Percentiles rank a stretch among this genome's conserved stretches.
These are phyloP conservation scores for Microcyclospora tardicrescens DNA, from an alignment of 2,329 filamentous ascomycete species.

Conservation along the genomic window DNA sequence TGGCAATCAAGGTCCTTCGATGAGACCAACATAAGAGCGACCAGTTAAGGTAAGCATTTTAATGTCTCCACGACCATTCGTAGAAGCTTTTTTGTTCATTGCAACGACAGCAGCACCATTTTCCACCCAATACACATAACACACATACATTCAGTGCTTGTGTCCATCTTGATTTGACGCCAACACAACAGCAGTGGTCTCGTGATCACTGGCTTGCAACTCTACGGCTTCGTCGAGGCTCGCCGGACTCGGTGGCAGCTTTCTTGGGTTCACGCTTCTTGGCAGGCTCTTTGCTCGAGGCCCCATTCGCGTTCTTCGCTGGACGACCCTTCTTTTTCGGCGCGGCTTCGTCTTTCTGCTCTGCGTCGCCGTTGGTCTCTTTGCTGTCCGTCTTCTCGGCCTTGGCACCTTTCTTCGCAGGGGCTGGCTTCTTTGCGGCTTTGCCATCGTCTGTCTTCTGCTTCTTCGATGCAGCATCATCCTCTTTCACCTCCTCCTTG, in stretches of 20 bases:
- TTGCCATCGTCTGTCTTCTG: conserved; percentile 14
- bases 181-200: no score
- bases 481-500: conserved; percentile 14
- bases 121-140: no score
- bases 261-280: conserved; percentile 37
- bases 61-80: no score
- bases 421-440: conserved; percentile 6
- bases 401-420: conserved; percentile 17
- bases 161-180: no score
- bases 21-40: no score
- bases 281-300: conserved; percentile 23
- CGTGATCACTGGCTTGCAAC: no score
- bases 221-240: conserved; percentile 27
- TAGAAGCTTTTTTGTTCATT: no score
- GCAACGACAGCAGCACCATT: no score
- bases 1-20: no score
- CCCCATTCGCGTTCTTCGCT: conserved; percentile 24
- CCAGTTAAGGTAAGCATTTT: no score
- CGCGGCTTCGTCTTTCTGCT: conserved; percentile 21
- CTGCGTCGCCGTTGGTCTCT: conserved; percentile 3
- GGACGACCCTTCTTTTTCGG: conserved; percentile 32
- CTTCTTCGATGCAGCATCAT: conserved; percentile 12
- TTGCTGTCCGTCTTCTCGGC: conserved; percentile 1
- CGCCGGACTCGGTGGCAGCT: conserved; percentile 35
- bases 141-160: no score